phyloP scores from a whole-genome alignment of 768 basidiomycete genomes.

The Pisolithus sp. region DNA sequence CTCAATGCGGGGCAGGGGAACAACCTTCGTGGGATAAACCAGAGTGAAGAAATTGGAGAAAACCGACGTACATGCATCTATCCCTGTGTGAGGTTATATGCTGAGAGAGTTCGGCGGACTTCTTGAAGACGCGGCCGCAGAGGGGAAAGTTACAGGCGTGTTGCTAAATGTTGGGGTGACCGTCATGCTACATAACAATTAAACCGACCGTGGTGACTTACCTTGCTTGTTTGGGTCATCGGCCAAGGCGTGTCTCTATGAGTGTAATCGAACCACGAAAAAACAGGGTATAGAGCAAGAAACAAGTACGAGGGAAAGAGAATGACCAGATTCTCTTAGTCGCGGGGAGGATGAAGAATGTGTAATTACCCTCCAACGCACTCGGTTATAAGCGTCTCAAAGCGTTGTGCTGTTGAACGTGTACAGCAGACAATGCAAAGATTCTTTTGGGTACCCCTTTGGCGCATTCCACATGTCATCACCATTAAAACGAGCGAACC shows the following conservation, averaged over 20 bases:
- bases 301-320: slow-evolving; percentile 4
- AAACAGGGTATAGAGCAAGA: background rate
- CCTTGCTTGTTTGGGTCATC: slow-evolving; percentile 8
- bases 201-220: background rate
- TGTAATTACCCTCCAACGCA: too few species aligned
- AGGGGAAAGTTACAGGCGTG: slow-evolving; percentile 6
- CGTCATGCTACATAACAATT: background rate
- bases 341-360: background rate
- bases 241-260: background rate
- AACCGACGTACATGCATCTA: slow-evolving; percentile 5
- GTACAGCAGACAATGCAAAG: background rate
- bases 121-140: slow-evolving; percentile 14
- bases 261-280: background rate
- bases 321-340: slow-evolving; percentile 15
- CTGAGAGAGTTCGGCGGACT: slow-evolving; percentile 14
- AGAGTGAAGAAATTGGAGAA: too few species aligned
- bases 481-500: background rate
- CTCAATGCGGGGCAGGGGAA: slow-evolving; percentile 9
- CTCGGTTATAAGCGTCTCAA: slow-evolving; percentile 9
- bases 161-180: slow-evolving; percentile 2
- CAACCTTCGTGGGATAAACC: slow-evolving; percentile 5
- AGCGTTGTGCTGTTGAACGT: background rate
- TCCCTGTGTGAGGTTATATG: slow-evolving; percentile 15
- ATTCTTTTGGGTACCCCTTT: background rate
- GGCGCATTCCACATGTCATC: background rate